Base-by-base conservation (phyloP, 2,329 filamentous ascomycete species). In the Aspergillus texensis region DNA sequence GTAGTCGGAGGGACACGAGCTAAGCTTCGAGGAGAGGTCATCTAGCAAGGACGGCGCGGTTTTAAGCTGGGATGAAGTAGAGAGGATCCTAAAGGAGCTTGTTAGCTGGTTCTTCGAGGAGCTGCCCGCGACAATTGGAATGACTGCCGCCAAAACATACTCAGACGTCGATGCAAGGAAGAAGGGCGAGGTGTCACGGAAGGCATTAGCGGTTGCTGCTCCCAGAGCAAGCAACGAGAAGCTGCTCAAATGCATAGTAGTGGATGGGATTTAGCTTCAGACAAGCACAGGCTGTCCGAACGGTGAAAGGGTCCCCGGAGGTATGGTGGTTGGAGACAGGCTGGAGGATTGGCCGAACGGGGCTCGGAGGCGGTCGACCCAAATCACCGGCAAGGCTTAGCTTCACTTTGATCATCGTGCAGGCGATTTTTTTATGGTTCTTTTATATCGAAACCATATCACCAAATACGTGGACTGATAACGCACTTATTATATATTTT, bases 131-230 rank as follows among this genome's bases (percentile, higher is more conserved):
- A 32, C 21, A 39, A 34, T 24, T 58, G 54, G 65, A 61, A 58
- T 65, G 36, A 59, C 28, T 50, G 57, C 48, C 4, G 28, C 50
- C 28, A 54, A 19, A 67, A 69, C 89, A 73, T 89, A 97, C 94
- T 89, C 83, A 66, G 90, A 86, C 53, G 90, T 94, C 36, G 94
- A 97, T 77, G 96, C 90, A 69, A 97, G 82, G 75, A 97, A 86
- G 79, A 97, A 95, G 21, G 95, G 94, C 60, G 92, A 94, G 2
- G 94, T 93, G 79, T 97, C 90, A 67, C 87, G 88, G 77, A 97
- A 95, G 30, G 92, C 94, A 65, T 88, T 82, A 52, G 85, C 88
- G 28, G 84, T 83, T 64, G 86, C 84, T 69, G 86, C 83, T 71
- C 87, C 78, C 62, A 85, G 77, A 72, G 82, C 80, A 61, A 85